Evolutionary conservation across 495 filamentous ascomycete species (phyloP), one percentile per base, ranked within the genome.

Genomic region (Astrothelium macrocarpum): DNA sequence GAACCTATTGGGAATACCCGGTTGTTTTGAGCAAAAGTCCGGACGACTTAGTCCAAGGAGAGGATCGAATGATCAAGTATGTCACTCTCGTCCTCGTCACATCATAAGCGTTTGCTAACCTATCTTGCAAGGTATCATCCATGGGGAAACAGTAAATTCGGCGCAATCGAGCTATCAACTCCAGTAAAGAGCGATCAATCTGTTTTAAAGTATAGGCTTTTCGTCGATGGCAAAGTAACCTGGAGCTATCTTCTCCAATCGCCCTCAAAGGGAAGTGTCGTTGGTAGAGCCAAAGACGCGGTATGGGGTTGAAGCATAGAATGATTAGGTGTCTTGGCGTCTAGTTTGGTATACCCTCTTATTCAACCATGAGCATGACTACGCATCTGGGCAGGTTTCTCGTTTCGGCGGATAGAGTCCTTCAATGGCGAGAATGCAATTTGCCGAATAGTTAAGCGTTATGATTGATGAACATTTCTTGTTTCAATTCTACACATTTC

Each of bases 121-220:
- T 11, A 36, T 36, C 23, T 16, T 29, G 25, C 5, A 59, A 87
- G 85, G 70, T 95, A 96, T 66, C 82, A 90, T 29, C 88, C 94
- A 0, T 82, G 85, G 70, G 94, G 94, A 0, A 94, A 95, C 71
- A 88, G 83, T 59, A 98, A 98, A 72, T 92, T 95, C 70, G 93
- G 92, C 1, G 85, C 88, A 1, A 80, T 98, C n/a, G 88, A 90
- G 32, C 90, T 98, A 53, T 83, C 85, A 61, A 84, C 84, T 20
- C 74, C 74, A 23, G 53, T 56, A 23, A 68, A 53, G 63, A 74
- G 60, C 59, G 72, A 68, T 64, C 73, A 77, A 65, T 71, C 82
- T 63, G 82, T 87, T 26, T 73, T 97, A 32, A 88, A 85, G 53
- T 96, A 95, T 69, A 80, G 87, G n/a, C 75, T 95, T 1, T 95